These are phyloP conservation scores for Cronartium ribicola DNA, from an alignment of 1,284 basidiomycete genomes.

Conservation along the genomic window DNA sequence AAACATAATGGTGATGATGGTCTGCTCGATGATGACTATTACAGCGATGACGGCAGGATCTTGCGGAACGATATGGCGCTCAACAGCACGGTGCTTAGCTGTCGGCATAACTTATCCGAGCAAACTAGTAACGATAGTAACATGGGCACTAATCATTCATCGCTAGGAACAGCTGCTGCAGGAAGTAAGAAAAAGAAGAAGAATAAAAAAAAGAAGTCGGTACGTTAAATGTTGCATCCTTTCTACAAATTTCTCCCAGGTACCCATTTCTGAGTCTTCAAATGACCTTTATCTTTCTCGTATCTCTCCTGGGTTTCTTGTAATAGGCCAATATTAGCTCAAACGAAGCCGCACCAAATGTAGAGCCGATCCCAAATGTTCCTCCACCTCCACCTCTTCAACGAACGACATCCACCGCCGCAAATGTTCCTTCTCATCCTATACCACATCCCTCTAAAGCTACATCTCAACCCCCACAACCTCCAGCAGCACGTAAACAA, in stretches of 20 bases:
- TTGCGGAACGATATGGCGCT: conserved; percentile 25
- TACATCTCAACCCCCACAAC: conserved; percentile 15
- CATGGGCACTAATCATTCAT: conserved; percentile 22
- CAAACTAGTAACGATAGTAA: conserved; percentile 33
- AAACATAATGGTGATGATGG: conserved; percentile 50
- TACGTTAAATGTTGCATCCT: conserved; percentile 13
- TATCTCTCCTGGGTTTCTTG: not conserved
- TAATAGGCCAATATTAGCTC: conserved; percentile 17
- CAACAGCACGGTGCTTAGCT: conserved; percentile 5
- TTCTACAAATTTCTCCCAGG: too few relatives aligned
- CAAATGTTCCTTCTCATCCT: conserved; percentile 13
- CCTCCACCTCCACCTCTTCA: conserved; percentile 28
- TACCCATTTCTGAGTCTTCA: too few relatives aligned
- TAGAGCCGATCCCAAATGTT: not conserved
- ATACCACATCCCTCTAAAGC: conserved; percentile 17
- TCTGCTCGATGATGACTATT: conserved; percentile 52
- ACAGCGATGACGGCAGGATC: conserved; percentile 51
- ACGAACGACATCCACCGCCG: not conserved
- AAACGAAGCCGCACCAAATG: conserved; percentile 16
- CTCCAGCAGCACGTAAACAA: too few relatives aligned
- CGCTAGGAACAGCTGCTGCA: conserved; percentile 12
- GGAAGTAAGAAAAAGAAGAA: conserved; percentile 41
- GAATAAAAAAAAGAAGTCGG: conserved; percentile 41
- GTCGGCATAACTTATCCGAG: conserved; percentile 27
- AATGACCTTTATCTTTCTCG: too few relatives aligned